Conservation (phyloP, 2,329 filamentous ascomycete species). For the Aspergillus viridinutans region DNA sequence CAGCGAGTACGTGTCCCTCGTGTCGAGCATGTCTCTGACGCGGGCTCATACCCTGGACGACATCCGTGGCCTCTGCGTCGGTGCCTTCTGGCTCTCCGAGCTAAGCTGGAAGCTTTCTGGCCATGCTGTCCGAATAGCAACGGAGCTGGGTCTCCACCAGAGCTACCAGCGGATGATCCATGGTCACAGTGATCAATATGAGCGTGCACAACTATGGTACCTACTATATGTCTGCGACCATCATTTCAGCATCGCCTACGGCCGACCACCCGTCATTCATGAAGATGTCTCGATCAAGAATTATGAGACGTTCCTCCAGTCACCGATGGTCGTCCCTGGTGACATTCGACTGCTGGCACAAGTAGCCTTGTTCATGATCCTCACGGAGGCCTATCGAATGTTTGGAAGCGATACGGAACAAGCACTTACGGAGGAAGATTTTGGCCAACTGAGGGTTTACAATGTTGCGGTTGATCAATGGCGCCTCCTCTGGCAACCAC, state of each 20-base stretch:
- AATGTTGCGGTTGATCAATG: slow-evolving; percentile 51
- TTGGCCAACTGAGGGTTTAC: slow-evolving; percentile 46
- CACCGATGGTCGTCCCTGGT: slow-evolving; percentile 49
- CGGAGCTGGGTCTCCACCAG: slow-evolving; percentile 54
- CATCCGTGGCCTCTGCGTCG: slow-evolving; percentile 57
- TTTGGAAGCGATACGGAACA: slow-evolving; percentile 56
- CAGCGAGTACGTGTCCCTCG: slow-evolving; percentile 54
- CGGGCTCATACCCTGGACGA: slow-evolving; percentile 56
- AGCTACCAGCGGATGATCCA: slow-evolving; percentile 49
- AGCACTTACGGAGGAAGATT: slow-evolving; percentile 48
- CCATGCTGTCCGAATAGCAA: slow-evolving; percentile 55
- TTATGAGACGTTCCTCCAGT: slow-evolving; percentile 54
- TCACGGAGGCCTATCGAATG: slow-evolving; percentile 53
- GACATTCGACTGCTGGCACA: slow-evolving; percentile 57
- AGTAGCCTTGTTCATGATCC: slow-evolving; percentile 55
- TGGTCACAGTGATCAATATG: slow-evolving; percentile 48
- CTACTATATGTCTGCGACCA: slow-evolving; percentile 63
- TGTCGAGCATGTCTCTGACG: slow-evolving; percentile 56
- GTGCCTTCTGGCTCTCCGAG: slow-evolving; percentile 60
- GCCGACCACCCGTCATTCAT: slow-evolving; percentile 55
- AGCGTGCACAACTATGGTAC: slow-evolving; percentile 59
- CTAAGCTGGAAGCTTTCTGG: slow-evolving; percentile 61
- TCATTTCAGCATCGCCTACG: slow-evolving; percentile 61
- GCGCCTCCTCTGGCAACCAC: slow-evolving; percentile 48
- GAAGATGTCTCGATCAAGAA: slow-evolving; percentile 56